A percentile compares a stretch with the other conserved stretches of the same genome.
Conservation (phyloP, 148 eudicot species). For the Camellia sinensis region DNA sequence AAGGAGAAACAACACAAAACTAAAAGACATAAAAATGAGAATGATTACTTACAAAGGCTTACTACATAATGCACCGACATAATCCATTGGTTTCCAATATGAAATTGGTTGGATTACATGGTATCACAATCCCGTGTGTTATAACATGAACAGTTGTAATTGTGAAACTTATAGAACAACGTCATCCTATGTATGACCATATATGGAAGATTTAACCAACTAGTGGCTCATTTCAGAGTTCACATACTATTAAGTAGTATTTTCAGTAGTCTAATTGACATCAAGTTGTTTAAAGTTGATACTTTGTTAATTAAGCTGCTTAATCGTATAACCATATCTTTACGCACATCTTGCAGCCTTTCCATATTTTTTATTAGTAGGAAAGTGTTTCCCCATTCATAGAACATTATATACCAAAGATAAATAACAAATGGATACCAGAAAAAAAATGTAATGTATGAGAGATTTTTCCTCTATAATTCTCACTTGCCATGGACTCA, state of each 20-base stretch:
- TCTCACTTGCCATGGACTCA: constrained; percentile 31
- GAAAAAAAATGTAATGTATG: neutral
- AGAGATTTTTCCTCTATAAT: constrained; percentile 1
- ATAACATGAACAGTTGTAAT: neutral
- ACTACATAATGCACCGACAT: neutral
- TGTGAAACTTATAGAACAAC: neutral
- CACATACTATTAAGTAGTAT: neutral
- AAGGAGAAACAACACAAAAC: neutral
- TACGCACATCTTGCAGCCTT: neutral
- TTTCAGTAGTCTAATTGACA: neutral
- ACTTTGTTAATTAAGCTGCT: neutral
- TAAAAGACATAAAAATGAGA: neutral
- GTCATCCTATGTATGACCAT: neutral
- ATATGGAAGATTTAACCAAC: neutral
- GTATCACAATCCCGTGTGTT: neutral
- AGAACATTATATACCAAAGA: neutral
- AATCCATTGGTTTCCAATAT: neutral
- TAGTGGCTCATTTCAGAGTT: neutral
- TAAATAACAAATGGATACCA: neutral
- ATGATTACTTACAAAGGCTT: neutral
- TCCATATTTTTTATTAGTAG: neutral
- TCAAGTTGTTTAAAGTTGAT: neutral
- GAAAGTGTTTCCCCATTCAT: neutral
- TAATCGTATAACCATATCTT: neutral
- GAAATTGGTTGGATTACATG: too few relatives aligned